These are phyloP conservation scores for Colletotrichum coccodes DNA, from an alignment of 2,329 filamentous ascomycete genomes.

Conservation along the genomic window DNA sequence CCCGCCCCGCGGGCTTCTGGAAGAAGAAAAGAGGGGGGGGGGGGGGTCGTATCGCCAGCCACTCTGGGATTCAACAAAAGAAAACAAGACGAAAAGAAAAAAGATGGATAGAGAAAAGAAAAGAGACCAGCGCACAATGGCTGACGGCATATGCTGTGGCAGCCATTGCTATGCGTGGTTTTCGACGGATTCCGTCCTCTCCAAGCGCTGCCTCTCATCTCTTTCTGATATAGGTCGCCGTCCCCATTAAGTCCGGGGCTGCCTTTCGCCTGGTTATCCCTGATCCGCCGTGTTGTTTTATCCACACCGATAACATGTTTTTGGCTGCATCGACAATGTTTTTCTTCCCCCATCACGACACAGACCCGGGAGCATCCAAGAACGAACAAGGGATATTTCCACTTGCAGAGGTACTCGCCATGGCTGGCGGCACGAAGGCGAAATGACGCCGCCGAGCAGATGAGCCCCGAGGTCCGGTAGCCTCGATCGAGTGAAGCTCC, in stretches of 20 bases:
- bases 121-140: not conserved
- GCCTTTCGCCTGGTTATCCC: slow-evolving; percentile 14
- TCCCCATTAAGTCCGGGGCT: slow-evolving; percentile 11
- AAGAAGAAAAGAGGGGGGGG: slow-evolving; percentile 19
- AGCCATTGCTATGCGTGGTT: not conserved
- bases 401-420: slow-evolving; percentile 6
- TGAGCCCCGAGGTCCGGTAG: slow-evolving; percentile 1
- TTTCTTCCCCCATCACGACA: not conserved
- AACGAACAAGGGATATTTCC: slow-evolving; percentile 17
- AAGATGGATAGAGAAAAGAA: not conserved
- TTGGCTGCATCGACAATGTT: not conserved
- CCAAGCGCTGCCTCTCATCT: slow-evolving; percentile 13
- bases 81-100: slow-evolving; percentile 6
- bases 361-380: slow-evolving; percentile 13
- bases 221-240: slow-evolving; percentile 21
- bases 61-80: slow-evolving; percentile 12
- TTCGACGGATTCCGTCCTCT: not conserved
- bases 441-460: slow-evolving; percentile 19
- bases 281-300: slow-evolving; percentile 6
- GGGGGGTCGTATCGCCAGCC: slow-evolving; percentile 11
- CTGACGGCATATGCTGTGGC: slow-evolving; percentile 1
- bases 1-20: slow-evolving; percentile 2
- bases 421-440: slow-evolving; percentile 11
- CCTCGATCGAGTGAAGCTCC: slow-evolving; percentile 22
- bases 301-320: not conserved